Percentiles rank a stretch among this genome's conserved stretches.
These are phyloP conservation scores for Balamuthia mandrillaris DNA, from an alignment of 208 protist genomes.

Conservation along the genomic window DNA sequence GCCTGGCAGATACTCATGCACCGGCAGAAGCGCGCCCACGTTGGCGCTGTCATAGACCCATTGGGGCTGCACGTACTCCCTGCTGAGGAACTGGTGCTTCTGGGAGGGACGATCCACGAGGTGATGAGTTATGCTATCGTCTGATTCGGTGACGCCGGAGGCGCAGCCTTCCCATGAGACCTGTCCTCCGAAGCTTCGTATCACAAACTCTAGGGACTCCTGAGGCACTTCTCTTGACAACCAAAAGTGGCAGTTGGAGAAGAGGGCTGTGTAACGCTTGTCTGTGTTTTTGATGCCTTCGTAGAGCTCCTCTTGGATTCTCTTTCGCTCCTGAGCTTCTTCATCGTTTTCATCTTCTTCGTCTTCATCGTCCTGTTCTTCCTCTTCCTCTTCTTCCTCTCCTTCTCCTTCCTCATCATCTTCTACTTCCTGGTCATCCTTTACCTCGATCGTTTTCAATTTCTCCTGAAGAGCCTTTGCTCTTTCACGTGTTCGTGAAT, in stretches of 20 bases:
- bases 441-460: not conserved
- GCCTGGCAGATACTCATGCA: slow-evolving; percentile 41
- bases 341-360: not conserved
- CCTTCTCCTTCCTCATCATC: not conserved
- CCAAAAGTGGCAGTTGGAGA: not conserved
- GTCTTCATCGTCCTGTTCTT: slow-evolving; percentile 20
- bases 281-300: not conserved
- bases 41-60: slow-evolving; percentile 95
- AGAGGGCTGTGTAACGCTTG: not conserved
- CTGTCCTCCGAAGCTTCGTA: slow-evolving; percentile 79
- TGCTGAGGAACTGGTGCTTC: not conserved
- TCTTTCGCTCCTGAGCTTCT: not conserved
- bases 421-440: not conserved
- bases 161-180: slow-evolving; percentile 63
- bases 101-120: slow-evolving; percentile 47
- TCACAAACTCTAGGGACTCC: slow-evolving; percentile 83
- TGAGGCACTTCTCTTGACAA: slow-evolving; percentile 50
- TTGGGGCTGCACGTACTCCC: slow-evolving; percentile 91
- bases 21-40: slow-evolving; percentile 53
- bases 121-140: slow-evolving; percentile 53
- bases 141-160: slow-evolving; percentile 8
- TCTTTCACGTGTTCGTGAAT: not conserved
- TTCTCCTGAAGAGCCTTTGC: not conserved
- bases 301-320: not conserved
- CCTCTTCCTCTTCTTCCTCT: not conserved